Conservation (phyloP, 2,329 filamentous ascomycete species). For the Nothopassalora personata region DNA sequence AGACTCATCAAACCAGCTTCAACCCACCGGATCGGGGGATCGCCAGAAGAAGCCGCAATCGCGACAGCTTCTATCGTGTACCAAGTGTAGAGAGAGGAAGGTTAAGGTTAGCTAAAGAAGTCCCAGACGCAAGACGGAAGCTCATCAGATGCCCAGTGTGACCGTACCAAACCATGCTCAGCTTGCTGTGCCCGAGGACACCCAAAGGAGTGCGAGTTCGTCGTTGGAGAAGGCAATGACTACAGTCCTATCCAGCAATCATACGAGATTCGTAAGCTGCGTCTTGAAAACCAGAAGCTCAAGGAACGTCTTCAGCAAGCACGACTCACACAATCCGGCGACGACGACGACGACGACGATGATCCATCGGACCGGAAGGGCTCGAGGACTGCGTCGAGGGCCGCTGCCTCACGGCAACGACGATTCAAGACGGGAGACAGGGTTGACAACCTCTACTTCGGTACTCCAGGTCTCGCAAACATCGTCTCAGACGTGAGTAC, state of each 20-base stretch:
- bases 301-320: constrained; percentile 38
- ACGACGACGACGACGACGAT: constrained; percentile 36
- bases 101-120: constrained; percentile 37
- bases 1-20: constrained; percentile 18
- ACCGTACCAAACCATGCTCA: constrained; percentile 46
- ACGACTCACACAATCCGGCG: constrained; percentile 28
- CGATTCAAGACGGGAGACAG: constrained; percentile 38
- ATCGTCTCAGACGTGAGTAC: constrained; percentile 42
- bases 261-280: constrained; percentile 44
- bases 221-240: constrained; percentile 42
- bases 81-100: constrained; percentile 46
- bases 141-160: constrained; percentile 35
- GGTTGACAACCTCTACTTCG: constrained; percentile 47
- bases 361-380: constrained; percentile 25
- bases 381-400: constrained; percentile 19
- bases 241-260: constrained; percentile 45
- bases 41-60: constrained; percentile 38
- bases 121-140: not conserved
- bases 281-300: constrained; percentile 41
- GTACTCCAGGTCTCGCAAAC: constrained; percentile 45
- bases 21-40: constrained; percentile 23
- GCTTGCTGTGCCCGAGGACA: constrained; percentile 46
- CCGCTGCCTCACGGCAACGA: constrained; percentile 25
- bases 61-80: constrained; percentile 45
- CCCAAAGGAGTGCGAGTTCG: constrained; percentile 45